Evolutionary conservation across 192 early-diverging fungal species (phyloP).

Genomic region (Linnemannia exigua): DNA sequence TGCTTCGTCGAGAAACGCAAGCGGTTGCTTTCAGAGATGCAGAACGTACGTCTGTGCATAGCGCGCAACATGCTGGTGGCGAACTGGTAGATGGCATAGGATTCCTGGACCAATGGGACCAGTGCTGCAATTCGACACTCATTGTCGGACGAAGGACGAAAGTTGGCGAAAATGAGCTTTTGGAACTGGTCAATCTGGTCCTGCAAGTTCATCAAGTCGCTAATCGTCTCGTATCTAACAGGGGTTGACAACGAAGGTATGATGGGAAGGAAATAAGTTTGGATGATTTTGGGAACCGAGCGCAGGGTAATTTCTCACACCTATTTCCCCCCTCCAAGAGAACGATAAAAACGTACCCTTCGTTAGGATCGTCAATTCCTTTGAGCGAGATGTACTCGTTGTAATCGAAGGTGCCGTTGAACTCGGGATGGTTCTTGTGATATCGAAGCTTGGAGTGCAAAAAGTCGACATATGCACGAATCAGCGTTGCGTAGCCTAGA

Average conservation of each 20-base stretch:
- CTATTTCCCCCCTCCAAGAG: neutral
- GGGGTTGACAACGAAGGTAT: no score
- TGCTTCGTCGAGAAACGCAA: neutral
- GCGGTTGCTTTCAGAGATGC: no score
- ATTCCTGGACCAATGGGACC: constrained; percentile 95
- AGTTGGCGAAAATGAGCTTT: constrained; percentile 85
- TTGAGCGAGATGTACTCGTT: constrained; percentile 94
- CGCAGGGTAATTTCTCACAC: neutral
- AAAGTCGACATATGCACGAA: constrained; percentile 90
- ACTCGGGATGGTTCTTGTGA: constrained; percentile 90
- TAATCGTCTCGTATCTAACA: constrained; percentile 92
- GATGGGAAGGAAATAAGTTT: neutral
- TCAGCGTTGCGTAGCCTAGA: constrained; percentile 82
- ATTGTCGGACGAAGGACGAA: constrained; percentile 85
- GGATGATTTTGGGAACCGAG: neutral
- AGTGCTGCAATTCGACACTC: constrained; percentile 94
- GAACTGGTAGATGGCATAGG: constrained; percentile 94
- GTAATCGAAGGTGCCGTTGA: constrained; percentile 95
- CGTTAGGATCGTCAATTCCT: constrained; percentile 97
- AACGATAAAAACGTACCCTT: constrained; percentile 73
- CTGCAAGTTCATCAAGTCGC: constrained; percentile 89
- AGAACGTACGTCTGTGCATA: constrained; percentile 87
- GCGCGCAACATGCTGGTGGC: constrained; percentile 93
- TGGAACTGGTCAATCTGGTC: constrained; percentile 92
- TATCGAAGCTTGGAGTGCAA: constrained; percentile 90